These are phyloP conservation scores for Citrus glauca DNA, from an alignment of 345 rosid genomes.

Conservation along the genomic window DNA sequence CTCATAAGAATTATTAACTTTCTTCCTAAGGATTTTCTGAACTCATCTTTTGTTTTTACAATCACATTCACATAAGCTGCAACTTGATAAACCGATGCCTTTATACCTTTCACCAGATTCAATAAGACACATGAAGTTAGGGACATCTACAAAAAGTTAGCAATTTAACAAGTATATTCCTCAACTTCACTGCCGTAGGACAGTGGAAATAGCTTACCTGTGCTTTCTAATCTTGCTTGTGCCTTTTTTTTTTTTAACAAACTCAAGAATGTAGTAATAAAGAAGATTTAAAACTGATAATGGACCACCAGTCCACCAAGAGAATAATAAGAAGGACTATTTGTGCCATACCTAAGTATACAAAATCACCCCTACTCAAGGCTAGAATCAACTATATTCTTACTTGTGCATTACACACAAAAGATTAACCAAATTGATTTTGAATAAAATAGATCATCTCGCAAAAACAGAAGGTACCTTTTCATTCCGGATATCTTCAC, in stretches of 20 bases:
- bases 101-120: neutral
- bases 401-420: neutral
- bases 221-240: too few species aligned
- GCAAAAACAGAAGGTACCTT: too few species aligned
- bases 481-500: constrained; percentile 4
- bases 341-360: too few species aligned
- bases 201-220: too few species aligned
- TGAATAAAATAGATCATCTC: too few species aligned
- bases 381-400: neutral
- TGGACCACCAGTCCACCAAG: too few species aligned
- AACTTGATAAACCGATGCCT: neutral
- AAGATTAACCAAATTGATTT: neutral
- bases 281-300: neutral
- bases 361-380: too few species aligned
- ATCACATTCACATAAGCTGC: neutral
- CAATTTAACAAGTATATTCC: neutral
- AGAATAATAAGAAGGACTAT: neutral
- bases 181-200: neutral
- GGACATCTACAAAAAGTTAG: neutral
- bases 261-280: too few species aligned
- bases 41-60: neutral
- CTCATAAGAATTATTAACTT: neutral
- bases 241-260: too few species aligned
- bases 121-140: neutral
- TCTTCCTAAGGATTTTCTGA: neutral